Base-by-base conservation (phyloP, 2,329 filamentous ascomycete species). In the Myotisia sp. region DNA sequence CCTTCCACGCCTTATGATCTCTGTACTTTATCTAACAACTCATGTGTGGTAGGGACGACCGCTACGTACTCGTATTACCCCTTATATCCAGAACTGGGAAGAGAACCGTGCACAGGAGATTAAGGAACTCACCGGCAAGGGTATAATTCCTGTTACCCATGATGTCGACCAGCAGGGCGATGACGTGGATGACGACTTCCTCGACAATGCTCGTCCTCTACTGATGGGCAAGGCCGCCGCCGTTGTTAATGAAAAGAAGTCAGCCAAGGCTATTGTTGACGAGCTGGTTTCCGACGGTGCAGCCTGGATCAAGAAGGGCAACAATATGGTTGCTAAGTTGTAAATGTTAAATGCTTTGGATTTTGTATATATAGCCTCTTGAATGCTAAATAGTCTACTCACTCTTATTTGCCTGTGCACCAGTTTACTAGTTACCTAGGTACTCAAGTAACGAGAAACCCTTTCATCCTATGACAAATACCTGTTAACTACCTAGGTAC, bases 211-310 rank as follows among this genome's bases (percentile, higher is more conserved):
- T 51, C 72, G 84, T 39, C 86, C 86, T 9, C 92, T 75, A 68
- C 63, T 94, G 48, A 98, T 98, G 90, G 90, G 90, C 58, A 92
- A 95, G 71, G 87, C 82, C 41, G 81, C 90, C 23, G 87, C 90
- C 18, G 83, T 94, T 20, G 81, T 90, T 37, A 90, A 87, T 53
- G 85, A 95, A 65, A 80, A 78, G 68, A 92, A 92, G 75, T 65
- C 71, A 24, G 90, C 90, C 42, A 92, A 86, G 71, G 81, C 60
- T 12, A 87, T 98, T 41, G 79, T 98, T 24, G 90, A 98, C 52
- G 90, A 98, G 66, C 79, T 98, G 49, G 81, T 98, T 43, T 61
- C 65, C 34, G 86, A 92, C 53, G 90, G 86, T 26, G 75, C 82
- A 38, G 67, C 66, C 41, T 72, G 70, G 58, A 57, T 93, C 47